Evolutionary conservation across 2,329 filamentous ascomycete species (phyloP).

Genomic region (Juglanconis oblonga): DNA sequence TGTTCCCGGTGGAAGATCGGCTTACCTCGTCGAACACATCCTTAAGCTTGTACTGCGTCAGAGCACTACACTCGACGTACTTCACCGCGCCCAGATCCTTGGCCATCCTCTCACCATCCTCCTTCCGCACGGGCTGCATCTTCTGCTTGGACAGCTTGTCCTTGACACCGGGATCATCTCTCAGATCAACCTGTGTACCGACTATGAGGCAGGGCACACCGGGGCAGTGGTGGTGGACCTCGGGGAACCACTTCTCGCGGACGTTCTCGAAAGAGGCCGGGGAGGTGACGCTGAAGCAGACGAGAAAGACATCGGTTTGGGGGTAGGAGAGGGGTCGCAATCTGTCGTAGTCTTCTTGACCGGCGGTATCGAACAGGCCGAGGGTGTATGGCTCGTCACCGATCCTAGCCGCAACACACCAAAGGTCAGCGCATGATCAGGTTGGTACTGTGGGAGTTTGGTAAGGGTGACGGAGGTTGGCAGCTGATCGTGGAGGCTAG

Average conservation of each 20-base stretch:
- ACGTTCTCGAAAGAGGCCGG: constrained; percentile 99
- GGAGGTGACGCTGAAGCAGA: constrained; percentile 98
- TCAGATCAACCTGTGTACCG: constrained; percentile 93
- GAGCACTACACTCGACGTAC: constrained; percentile 96
- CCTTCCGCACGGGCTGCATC: constrained; percentile 87
- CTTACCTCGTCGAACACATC: constrained; percentile 98
- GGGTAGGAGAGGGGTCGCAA: constrained; percentile 94
- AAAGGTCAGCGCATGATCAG: constrained; percentile 6
- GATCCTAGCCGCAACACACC: constrained; percentile 63
- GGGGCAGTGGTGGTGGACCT: constrained; percentile 97
- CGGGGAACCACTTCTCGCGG: constrained; percentile 97
- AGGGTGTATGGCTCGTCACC: constrained; percentile 98
- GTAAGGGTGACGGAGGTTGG: not conserved
- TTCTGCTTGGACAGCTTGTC: constrained; percentile 95
- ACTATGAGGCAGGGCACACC: constrained; percentile 97
- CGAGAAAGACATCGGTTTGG: constrained; percentile 96
- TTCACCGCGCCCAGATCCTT: constrained; percentile 97
- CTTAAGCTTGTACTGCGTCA: constrained; percentile 98
- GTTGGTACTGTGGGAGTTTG: not conserved
- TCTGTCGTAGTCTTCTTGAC: constrained; percentile 98
- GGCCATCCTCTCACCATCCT: constrained; percentile 94
- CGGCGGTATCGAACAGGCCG: constrained; percentile 95
- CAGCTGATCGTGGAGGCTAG: not conserved
- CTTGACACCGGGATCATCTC: constrained; percentile 80
- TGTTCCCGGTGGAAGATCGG: not conserved